Evolutionary conservation across 139 green algal species (phyloP), one percentile per base, ranked within the genome.

Genomic region (Coelastrella sp.): DNA sequence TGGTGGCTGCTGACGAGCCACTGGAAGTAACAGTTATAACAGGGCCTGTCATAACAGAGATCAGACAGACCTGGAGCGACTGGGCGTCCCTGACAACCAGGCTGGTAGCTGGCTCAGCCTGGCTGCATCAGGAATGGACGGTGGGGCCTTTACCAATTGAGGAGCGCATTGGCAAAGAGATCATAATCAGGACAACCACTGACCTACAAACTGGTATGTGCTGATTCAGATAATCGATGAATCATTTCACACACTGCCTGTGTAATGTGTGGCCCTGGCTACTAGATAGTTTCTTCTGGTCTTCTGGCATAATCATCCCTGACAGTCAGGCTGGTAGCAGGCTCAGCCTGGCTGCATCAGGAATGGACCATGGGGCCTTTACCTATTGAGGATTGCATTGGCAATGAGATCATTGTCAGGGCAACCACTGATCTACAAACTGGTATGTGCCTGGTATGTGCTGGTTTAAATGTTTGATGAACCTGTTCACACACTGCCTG

Each of bases 311-410:
- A 47, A 47, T 47, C 90, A 10, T 88, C 77, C n/a, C 76, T 97
- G n/a, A 93, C 90, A 23, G 93, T 90, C 5, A 80, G 95, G 73
- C 64, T 97, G 68, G 94, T 94, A 90, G 85, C 74, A n/a, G 85
- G 59, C 13, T 75, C 74, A 22, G 58, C 3, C 20, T 64, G 74
- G 59, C n/a, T 81, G 3, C 73, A 89, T 87, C 64, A 97, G 57
- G 95, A 97, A 85, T 98, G 96, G 96, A 97, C 94, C 0, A 93
- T 95, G 59, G 96, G 96, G 4, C 96, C 96, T 47, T 92, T 98
- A 64, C 95, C 96, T 54, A 57, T 92, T 16, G 95, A 97, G 32
- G 93, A 57, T 16, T 5, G 85, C 7, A 61, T 94, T 10, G 95
- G 96, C 61, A 91, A 92, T 76, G 95, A 97, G 90, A 87, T 93